Evolutionary conservation across 2,329 filamentous ascomycete genomes (phyloP).

Genomic region (Phyllosticta citrichinensis): DNA sequence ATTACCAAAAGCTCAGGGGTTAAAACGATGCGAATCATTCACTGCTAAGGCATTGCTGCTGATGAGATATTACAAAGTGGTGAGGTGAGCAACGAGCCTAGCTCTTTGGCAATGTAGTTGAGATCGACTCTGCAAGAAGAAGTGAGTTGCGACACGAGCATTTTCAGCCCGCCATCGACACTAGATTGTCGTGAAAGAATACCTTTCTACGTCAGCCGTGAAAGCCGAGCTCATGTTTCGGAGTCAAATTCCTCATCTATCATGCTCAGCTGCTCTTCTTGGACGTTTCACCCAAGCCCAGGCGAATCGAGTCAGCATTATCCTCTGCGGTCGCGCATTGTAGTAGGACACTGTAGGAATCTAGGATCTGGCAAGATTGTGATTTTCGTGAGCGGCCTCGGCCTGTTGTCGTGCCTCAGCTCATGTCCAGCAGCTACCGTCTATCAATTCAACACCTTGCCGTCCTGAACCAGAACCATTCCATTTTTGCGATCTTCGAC

Average conservation of each 20-base stretch:
- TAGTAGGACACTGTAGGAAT: neutral
- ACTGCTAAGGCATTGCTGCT: no score
- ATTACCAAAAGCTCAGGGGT: neutral
- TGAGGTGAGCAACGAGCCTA: no score
- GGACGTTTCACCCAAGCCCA: neutral
- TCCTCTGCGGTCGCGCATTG: no score
- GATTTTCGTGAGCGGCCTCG: no score
- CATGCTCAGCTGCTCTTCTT: neutral
- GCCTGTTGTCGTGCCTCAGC: no score
- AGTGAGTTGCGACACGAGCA: no score
- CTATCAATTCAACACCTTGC: constrained; percentile 23
- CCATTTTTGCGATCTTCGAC: constrained; percentile 55
- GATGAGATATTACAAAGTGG: no score
- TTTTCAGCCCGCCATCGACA: neutral
- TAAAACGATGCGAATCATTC: neutral
- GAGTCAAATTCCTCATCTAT: neutral
- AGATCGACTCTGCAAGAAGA: no score
- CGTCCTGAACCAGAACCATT: constrained; percentile 61
- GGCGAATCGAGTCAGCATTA: neutral
- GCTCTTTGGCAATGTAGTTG: no score
- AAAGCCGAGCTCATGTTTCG: neutral
- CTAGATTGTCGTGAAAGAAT: neutral
- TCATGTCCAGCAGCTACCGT: neutral
- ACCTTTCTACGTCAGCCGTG: neutral
- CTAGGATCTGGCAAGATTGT: no score